Percentiles rank a stretch among this genome's conserved stretches.
phyloP scores from a whole-genome alignment of 371 early-diverging fungal species.

The Blakeslea trispora region DNA sequence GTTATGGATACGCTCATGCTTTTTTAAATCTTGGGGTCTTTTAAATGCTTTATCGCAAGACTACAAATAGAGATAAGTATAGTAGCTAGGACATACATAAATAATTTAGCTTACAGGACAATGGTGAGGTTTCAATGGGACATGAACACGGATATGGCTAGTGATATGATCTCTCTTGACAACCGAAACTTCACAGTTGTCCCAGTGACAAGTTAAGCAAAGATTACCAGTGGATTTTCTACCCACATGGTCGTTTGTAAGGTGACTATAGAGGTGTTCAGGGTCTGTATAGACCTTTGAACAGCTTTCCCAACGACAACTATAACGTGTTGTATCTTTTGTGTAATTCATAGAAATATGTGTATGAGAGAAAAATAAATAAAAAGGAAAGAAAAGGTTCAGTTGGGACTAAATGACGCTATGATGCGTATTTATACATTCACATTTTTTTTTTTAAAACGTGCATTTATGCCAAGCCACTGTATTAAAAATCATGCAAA shows the following conservation, averaged over 20 bases:
- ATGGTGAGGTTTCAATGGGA: slow-evolving; percentile 84
- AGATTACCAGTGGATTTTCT: slow-evolving; percentile 86
- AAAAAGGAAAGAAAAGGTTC: not conserved
- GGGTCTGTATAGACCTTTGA: slow-evolving; percentile 65
- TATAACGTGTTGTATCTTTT: not conserved
- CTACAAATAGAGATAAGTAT: no score
- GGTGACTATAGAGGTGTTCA: slow-evolving; percentile 80
- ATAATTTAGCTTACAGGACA: slow-evolving; percentile 58
- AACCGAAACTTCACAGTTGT: slow-evolving; percentile 73
- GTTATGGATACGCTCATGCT: slow-evolving; percentile 82
- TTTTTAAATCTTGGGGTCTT: slow-evolving; percentile 88
- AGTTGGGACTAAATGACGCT: no score
- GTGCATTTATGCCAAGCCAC: not conserved
- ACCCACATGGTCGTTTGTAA: slow-evolving; percentile 88
- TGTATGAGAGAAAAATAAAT: not conserved
- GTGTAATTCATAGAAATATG: not conserved
- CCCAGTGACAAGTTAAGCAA: slow-evolving; percentile 89
- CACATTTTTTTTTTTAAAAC: no score
- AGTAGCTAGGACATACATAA: no score
- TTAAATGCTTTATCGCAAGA: slow-evolving; percentile 82
- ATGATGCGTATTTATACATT: not conserved
- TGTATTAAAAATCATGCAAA: no score
- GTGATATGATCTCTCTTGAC: slow-evolving; percentile 94
- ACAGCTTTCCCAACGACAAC: slow-evolving; percentile 59
- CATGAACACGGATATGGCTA: slow-evolving; percentile 89